Evolutionary conservation across 139 green algal species (phyloP).

Genomic region (Nannochloris sp.): DNA sequence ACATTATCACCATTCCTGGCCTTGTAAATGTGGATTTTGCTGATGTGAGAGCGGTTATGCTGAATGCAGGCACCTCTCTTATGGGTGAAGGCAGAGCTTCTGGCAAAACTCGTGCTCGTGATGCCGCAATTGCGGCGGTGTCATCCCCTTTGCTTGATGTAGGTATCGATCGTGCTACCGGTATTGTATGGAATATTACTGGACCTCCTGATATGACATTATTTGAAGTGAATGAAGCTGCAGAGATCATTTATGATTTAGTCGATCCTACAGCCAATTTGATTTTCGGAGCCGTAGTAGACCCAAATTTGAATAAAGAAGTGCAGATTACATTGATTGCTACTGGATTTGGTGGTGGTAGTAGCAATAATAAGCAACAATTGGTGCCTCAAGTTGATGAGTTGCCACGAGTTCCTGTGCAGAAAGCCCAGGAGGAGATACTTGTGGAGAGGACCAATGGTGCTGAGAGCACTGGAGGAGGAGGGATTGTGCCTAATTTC

Average conservation of each 20-base stretch:
- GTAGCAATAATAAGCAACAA: neutral
- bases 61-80: slow-evolving; percentile 83
- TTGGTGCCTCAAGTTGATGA: too few relatives aligned
- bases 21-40: slow-evolving; percentile 99
- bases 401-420: too few relatives aligned
- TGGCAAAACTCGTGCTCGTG: slow-evolving; percentile 33
- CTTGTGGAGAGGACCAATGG: too few relatives aligned
- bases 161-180: slow-evolving; percentile 84
- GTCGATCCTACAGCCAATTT: slow-evolving; percentile 83
- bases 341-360: slow-evolving; percentile 72
- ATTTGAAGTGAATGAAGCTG: slow-evolving; percentile 88
- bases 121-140: slow-evolving; percentile 65
- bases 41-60: slow-evolving; percentile 89
- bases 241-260: slow-evolving; percentile 86
- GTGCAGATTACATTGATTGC: slow-evolving; percentile 88
- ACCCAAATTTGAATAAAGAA: slow-evolving; percentile 41
- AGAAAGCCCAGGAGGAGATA: too few relatives aligned
- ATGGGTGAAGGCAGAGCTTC: slow-evolving; percentile 60
- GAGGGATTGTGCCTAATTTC: neutral
- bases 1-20: slow-evolving; percentile 94
- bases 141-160: slow-evolving; percentile 78
- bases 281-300: slow-evolving; percentile 86
- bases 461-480: too few relatives aligned
- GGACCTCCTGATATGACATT: slow-evolving; percentile 79
- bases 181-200: slow-evolving; percentile 97